Base-by-base conservation (phyloP, 140 eudicot genomes). In the Ambrosia hybrid region DNA sequence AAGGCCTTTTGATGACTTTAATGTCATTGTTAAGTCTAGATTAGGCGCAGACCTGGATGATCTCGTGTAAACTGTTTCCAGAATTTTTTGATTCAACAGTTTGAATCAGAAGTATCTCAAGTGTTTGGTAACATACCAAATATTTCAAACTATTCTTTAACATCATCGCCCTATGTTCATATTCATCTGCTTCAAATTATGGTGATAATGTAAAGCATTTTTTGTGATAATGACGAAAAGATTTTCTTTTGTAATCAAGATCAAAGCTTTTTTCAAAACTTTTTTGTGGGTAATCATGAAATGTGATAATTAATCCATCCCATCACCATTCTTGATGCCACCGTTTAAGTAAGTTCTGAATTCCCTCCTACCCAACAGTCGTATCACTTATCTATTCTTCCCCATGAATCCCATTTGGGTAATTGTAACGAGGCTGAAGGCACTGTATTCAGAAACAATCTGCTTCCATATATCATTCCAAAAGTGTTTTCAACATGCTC, bases 201-300 rank as follows among this genome's bases (percentile, higher is more conserved):
- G 41, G 5, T 37, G 41, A 37, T 37, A 4, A 37, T 37, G 3
- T 3, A 37, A 4, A 37, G 41, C 41, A 3, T 37, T 37, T 37
- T 37, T 37, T 37, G 6, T 38, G 45, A 38, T 38, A 6, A 38
- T 38, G 45, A 38, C 6, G 96, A 89, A 65, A 87, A 89, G 73
- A 87, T 87, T 48, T 89, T 89, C 76, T 89, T 89, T 81, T 89
- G 94, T 71, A 85, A 89, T 67, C 89, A 80, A 84, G 96, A 89
- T 56, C 94, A 87, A 76, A 59, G 70, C 55, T 51, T 67, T 71
- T 78, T 89, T 55, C 78, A 82, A 48, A 39, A 39, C 45, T 4
- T 39, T 39, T 39, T 39, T 39, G 45, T 4, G 45, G 45, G 57
- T 89, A 65, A 79, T 89, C 70, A 80, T 89, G 91, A 87, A 85